Base-by-base conservation (phyloP, 345 rosid genomes). In the Lepidium africanum region DNA sequence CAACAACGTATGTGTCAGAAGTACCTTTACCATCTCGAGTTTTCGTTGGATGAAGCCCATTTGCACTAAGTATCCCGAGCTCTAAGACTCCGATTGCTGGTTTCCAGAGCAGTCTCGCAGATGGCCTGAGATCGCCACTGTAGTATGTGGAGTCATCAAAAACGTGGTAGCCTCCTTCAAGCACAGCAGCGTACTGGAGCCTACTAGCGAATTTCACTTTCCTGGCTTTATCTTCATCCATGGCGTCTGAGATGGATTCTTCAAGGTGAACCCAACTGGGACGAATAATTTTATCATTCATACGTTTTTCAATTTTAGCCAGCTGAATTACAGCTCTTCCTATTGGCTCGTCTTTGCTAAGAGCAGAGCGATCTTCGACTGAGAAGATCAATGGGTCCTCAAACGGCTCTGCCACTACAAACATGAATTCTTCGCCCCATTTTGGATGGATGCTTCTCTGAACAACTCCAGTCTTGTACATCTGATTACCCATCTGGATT, bases 361-460 rank as follows among this genome's bases (percentile, higher is more conserved):
- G 60, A 9, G 75, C 82, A 23, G 52, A 12, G 33, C 50, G 70
- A 35, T 85, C 79, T 67, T 80, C 84, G 5, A 85, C 84, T 3
- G 81, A 78, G 50, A 85, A 4, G 43, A 81, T 21, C 69, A 85
- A 12, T 3, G 36, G 9, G 3, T 83, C 86, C 10, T 85, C 83
- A 14, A 83, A 85, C 6, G 90, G 87, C 60, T 85, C 90, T 0
- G 84, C 78, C 5, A 90, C 91, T 23, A 95, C 99, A 65, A 95
- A 84, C 89, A 89, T 81, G 65, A 91, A 76, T 21, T 95, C 99
- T 42, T 91, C 85, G 2, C 76, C 85, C 99, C 99, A 91, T 53
- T 80, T 56, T 0, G 98, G 96, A 76, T 86, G 73, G 48, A 65
- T 59, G 67, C 65, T 82, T 60, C 76, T 84, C 51, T 83, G 93